Percentiles rank a stretch among this genome's conserved stretches.
phyloP scores from a whole-genome alignment of 2,329 filamentous ascomycete genomes.

The Rhytidhysteron rufulum region DNA sequence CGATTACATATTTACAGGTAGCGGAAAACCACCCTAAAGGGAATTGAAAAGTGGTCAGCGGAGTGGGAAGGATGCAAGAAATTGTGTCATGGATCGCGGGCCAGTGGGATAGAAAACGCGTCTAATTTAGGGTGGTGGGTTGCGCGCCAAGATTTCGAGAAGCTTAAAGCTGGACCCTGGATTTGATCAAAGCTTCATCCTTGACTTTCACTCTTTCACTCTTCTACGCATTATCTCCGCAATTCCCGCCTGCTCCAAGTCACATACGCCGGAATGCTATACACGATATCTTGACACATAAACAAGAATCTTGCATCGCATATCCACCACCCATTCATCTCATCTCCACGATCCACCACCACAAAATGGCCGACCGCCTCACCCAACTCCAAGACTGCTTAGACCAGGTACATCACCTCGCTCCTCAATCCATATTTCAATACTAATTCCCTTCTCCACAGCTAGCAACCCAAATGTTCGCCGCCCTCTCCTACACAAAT shows the following conservation, averaged over 20 bases:
- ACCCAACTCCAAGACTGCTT: conserved; percentile 83
- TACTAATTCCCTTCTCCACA: conserved; percentile 13
- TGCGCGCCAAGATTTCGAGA: too few species aligned
- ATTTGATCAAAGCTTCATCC: background rate
- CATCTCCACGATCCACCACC: background rate
- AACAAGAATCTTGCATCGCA: too few species aligned
- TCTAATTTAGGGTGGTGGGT: too few species aligned
- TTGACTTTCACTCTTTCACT: background rate
- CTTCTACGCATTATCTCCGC: too few species aligned
- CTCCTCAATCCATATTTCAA: background rate
- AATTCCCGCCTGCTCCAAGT: too few species aligned
- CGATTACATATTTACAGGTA: conserved; percentile 4
- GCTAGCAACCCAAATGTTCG: conserved; percentile 48
- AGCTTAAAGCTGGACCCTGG: background rate
- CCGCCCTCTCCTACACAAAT: conserved; percentile 42
- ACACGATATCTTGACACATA: too few species aligned
- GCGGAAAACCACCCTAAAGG: too few species aligned
- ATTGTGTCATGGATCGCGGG: too few species aligned
- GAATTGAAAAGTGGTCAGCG: too few species aligned
- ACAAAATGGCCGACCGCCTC: conserved; percentile 66
- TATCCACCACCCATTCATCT: background rate
- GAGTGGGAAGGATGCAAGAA: too few species aligned
- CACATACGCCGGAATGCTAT: too few species aligned
- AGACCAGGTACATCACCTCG: conserved; percentile 58
- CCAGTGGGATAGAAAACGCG: too few species aligned